Evolutionary conservation across 257 asterid species (phyloP).

Genomic region (Nicotiana attenuata): DNA sequence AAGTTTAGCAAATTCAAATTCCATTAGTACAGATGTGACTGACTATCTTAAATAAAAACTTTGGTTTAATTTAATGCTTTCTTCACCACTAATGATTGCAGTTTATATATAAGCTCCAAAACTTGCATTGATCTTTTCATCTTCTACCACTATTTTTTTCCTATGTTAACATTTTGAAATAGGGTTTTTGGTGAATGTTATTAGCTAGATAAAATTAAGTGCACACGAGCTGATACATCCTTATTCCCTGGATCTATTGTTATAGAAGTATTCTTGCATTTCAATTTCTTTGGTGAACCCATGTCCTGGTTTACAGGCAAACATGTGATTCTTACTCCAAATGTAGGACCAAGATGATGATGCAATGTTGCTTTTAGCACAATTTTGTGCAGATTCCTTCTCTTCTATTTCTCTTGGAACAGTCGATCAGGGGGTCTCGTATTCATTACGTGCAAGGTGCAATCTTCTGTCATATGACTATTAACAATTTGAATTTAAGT

Average conservation of each 20-base stretch:
- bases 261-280: neutral
- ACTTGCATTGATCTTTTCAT: neutral
- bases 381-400: conserved; percentile 86
- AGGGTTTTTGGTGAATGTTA: neutral
- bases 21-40: neutral
- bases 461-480: neutral
- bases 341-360: conserved; percentile 89
- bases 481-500: neutral
- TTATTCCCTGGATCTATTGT: neutral
- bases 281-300: neutral
- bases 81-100: neutral
- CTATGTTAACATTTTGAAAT: neutral
- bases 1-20: neutral
- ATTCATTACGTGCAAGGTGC: conserved; percentile 78
- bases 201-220: neutral
- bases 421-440: conserved; percentile 42
- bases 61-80: neutral
- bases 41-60: neutral
- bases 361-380: conserved; percentile 86
- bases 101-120: neutral
- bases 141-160: neutral
- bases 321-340: neutral
- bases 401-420: conserved; percentile 61
- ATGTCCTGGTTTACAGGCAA: neutral
- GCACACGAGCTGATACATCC: neutral